phyloP scores from a whole-genome alignment of 768 basidiomycete genomes.

The Mycena alexandri region DNA sequence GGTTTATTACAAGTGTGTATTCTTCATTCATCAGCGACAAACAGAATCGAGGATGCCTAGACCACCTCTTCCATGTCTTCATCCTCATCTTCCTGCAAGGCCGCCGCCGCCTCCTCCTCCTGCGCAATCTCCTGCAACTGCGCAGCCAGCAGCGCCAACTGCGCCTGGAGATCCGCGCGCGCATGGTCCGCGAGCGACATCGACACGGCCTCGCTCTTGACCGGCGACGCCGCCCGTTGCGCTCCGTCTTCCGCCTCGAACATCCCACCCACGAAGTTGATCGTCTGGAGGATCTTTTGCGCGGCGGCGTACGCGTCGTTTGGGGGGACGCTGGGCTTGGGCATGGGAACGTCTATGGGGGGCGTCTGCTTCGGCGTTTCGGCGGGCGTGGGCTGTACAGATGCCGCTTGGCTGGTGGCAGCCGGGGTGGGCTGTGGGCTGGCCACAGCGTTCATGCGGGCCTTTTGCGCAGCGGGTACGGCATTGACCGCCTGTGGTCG shows the following conservation, averaged over 20 bases:
- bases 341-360: conserved; percentile 6
- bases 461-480: conserved; percentile 10
- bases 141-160: conserved; percentile 77
- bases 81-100: conserved; percentile 54
- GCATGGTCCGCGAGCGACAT: conserved; percentile 54
- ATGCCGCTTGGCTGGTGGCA: background rate
- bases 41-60: background rate
- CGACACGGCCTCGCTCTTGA: conserved; percentile 36
- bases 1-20: no score
- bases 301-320: conserved; percentile 57
- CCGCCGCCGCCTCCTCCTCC: conserved; percentile 44
- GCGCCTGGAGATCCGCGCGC: conserved; percentile 79
- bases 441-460: conserved; percentile 37
- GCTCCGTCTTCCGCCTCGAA: conserved; percentile 30
- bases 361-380: conserved; percentile 16
- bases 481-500: conserved; percentile 74
- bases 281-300: conserved; percentile 64
- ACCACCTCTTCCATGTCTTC: conserved; percentile 32
- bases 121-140: conserved; percentile 78
- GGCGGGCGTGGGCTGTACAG: background rate
- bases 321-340: conserved; percentile 24
- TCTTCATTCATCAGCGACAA: no score
- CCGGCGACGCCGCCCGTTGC: conserved; percentile 9
- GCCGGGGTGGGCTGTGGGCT: background rate
- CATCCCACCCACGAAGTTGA: conserved; percentile 47